Evolutionary conservation across 129 eudicot genomes (phyloP).

Genomic region (Smallanthus sonchifolius): DNA sequence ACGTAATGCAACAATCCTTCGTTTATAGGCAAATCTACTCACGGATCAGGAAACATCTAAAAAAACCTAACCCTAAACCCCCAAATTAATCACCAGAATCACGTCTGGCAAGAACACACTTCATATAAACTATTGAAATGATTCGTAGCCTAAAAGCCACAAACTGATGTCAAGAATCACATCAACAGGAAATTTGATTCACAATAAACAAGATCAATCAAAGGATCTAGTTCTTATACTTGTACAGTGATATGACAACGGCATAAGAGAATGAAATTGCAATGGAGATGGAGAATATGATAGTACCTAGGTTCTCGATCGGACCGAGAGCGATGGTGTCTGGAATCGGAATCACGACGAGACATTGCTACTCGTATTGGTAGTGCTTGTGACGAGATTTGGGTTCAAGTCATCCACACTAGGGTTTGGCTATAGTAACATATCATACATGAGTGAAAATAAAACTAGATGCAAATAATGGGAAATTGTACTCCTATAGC

Average conservation of each 20-base stretch:
- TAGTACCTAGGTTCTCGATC: conserved; percentile 73
- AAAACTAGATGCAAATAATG: too few relatives aligned
- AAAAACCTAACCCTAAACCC: not conserved
- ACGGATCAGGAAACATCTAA: not conserved
- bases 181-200: not conserved
- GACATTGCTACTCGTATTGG: conserved; percentile 29
- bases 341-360: conserved; percentile 63
- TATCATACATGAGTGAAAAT: too few relatives aligned
- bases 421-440: conserved; percentile 14
- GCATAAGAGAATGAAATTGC: not conserved
- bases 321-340: conserved; percentile 65
- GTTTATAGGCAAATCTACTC: not conserved
- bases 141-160: not conserved
- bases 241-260: not conserved
- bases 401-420: conserved; percentile 14
- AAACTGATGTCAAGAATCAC: conserved; percentile 7
- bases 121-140: not conserved
- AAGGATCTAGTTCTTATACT: conserved; percentile 8
- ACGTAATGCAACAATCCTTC: not conserved
- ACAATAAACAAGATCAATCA: not conserved
- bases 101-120: not conserved
- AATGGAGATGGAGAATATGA: not conserved
- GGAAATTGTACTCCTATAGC: too few relatives aligned
- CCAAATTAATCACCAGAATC: conserved; percentile 11
- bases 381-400: conserved; percentile 1